Evolutionary conservation across 2,329 filamentous ascomycete genomes (phyloP), one percentile per base, ranked within the genome.

Genomic region (Chrysosporium queenslandicum): DNA sequence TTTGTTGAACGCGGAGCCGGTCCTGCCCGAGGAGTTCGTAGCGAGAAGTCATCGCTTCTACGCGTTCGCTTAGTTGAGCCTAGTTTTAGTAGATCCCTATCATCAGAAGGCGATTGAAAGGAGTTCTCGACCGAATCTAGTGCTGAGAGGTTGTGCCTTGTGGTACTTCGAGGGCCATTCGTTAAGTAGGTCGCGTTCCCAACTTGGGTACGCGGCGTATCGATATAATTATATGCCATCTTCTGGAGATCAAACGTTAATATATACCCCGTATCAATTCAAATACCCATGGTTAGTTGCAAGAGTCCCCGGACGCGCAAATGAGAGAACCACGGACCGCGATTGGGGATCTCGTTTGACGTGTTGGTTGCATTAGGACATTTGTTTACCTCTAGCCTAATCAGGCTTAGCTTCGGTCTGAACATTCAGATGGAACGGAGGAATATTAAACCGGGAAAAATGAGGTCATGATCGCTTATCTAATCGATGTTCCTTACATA

Each of bases 71-170:
- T 81, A 66, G 86, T 85, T 59, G 82, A 81, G 63, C 92, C 77
- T 58, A 86, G 82, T 56, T 84, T 82, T 45, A 94, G 73, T 21
- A 96, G 72, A 61, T 92, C 87, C 62, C 82, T 81, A 64, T 83
- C 81, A 68, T 87, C 90, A 25, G 77, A 79, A 21, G 86, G 90
- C 27, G 87, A 89, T 53, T 83, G 81, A 60, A 96, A 95, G 0
- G 91, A 92, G 53, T 87, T 82, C 65, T 94, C 88, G 62, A 89
- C 84, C 49, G 88, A 94, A 67, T 94, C 88, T 64, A 94, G 82
- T 18, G 66, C 66, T 23, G 69, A 71, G 16, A 72, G 58, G 49
- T 71, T 67, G 46, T 66, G 63, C 55, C 68, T 64, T 46, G 65
- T 66, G 43, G 61, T 67, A 58, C 69, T 72, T 64, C 88, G 83